A percentile compares a stretch with the other conserved stretches of the same genome.
phyloP scores from a whole-genome alignment of 2,329 filamentous ascomycete species.

The Daldinia sp. region DNA sequence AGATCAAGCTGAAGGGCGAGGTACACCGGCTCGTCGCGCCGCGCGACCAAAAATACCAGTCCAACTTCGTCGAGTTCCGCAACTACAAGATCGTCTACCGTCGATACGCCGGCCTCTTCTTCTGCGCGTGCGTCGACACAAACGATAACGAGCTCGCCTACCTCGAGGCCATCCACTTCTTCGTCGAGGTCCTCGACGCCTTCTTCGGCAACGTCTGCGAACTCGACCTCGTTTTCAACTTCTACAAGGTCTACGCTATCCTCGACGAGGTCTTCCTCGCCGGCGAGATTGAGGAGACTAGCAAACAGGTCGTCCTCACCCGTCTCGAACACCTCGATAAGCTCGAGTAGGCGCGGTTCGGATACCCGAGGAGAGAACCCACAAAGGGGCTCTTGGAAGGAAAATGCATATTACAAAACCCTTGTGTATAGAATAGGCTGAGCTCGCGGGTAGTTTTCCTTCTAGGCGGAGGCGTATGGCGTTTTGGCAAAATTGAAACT shows the following conservation, averaged over 20 bases:
- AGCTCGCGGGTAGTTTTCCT: neutral
- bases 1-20: constrained; percentile 98
- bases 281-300: constrained; percentile 98
- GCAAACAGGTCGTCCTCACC: constrained; percentile 96
- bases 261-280: constrained; percentile 98
- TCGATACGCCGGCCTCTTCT: constrained; percentile 96
- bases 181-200: constrained; percentile 96
- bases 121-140: constrained; percentile 98
- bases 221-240: constrained; percentile 87
- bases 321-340: constrained; percentile 95
- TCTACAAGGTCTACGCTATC: constrained; percentile 94
- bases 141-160: constrained; percentile 99
- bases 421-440: constrained; percentile 4
- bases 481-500: constrained; percentile 18
- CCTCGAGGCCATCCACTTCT: constrained; percentile 98
- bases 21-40: constrained; percentile 97
- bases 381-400: neutral
- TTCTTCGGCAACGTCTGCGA: constrained; percentile 99
- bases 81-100: constrained; percentile 98
- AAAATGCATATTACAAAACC: neutral
- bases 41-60: constrained; percentile 98
- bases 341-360: constrained; percentile 70
- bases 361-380: neutral
- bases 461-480: constrained; percentile 34
- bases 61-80: constrained; percentile 97